Evolutionary conservation across 257 asterid species (phyloP).

Genomic region (Solanum virginianum): DNA sequence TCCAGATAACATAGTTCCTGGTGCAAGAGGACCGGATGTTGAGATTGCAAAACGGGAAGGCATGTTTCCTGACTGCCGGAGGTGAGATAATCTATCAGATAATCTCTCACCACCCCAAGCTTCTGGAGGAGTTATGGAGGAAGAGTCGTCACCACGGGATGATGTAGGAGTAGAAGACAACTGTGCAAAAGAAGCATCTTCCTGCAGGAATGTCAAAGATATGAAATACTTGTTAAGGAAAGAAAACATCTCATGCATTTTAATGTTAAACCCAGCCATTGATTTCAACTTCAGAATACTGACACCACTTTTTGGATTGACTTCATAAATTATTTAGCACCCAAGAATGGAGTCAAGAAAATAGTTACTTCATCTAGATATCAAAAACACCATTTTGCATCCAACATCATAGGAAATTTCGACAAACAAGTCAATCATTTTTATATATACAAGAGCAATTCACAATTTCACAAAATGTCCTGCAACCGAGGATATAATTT

Average conservation of each 20-base stretch:
- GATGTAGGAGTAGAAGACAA: slow-evolving; percentile 43
- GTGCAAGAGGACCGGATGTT: slow-evolving; percentile 41
- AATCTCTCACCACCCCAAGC: slow-evolving; percentile 92
- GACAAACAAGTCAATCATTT: background rate
- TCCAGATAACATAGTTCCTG: slow-evolving; percentile 53
- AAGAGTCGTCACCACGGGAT: slow-evolving; percentile 37
- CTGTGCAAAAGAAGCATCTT: slow-evolving; percentile 47
- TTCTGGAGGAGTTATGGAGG: slow-evolving; percentile 87
- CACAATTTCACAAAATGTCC: background rate
- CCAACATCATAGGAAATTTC: background rate
- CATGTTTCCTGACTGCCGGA: slow-evolving; percentile 50
- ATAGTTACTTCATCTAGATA: background rate
- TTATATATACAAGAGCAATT: background rate
- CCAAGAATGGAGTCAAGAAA: background rate
- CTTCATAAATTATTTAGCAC: background rate
- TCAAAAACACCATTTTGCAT: background rate
- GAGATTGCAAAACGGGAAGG: slow-evolving; percentile 58
- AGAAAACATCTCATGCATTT: background rate
- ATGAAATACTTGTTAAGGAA: background rate
- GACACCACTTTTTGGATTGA: background rate
- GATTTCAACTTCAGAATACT: background rate
- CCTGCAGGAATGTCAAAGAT: slow-evolving; percentile 35
- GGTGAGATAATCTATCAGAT: slow-evolving; percentile 51
- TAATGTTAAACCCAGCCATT: background rate
- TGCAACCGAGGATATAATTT: background rate